Base-by-base conservation (phyloP, 768 basidiomycete genomes). In the Kondoa malvinella region DNA sequence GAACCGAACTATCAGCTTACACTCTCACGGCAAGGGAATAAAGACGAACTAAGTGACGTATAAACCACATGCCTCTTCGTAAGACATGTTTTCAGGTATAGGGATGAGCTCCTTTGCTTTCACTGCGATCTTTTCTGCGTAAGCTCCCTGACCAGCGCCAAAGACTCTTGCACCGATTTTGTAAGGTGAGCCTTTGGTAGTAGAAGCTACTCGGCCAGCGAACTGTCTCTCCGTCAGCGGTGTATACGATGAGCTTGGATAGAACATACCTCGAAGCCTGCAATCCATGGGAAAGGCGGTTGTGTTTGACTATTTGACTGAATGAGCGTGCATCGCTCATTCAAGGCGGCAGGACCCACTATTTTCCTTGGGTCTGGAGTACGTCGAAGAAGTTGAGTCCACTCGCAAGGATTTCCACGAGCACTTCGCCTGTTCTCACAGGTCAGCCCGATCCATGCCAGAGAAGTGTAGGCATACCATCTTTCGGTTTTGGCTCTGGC, bases 41-140 rank as follows among this genome's bases (percentile, higher is more conserved):
- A 29, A 59, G 58, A 16, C 31, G 61, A n/a, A 63, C 61, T 69
- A 91, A 4, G 90, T 92, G n/a, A 96, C 78, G 72, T 77, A 87
- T 63, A 95, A 75, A 1, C 88, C 90, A 69, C 90, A 86, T 2
- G 90, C 92, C 76, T 94, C 85, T 69, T 94, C 89, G 72, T 85
- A 91, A 4, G 83, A 81, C 77, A 96, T 81, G 57, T 80, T 80
- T 60, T 85, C 81, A 0, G 94, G 92, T 16, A 97, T 81, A 26
- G 83, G 83, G 12, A 85, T 74, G 15, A 92, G 75, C 4, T 21
- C 21, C 15, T 75, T 76, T 76, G 81, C 82, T 56, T 82, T 76
- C 12, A 80, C 84, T 0, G 82, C 83, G 65, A 88, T 80, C 69
- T 68, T 71, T 68, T 96, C 92, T 1, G 86, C 88, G 76, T 83